These are phyloP conservation scores for Caloboletus inedulis DNA, from an alignment of 1,284 basidiomycete species.

Conservation along the genomic window DNA sequence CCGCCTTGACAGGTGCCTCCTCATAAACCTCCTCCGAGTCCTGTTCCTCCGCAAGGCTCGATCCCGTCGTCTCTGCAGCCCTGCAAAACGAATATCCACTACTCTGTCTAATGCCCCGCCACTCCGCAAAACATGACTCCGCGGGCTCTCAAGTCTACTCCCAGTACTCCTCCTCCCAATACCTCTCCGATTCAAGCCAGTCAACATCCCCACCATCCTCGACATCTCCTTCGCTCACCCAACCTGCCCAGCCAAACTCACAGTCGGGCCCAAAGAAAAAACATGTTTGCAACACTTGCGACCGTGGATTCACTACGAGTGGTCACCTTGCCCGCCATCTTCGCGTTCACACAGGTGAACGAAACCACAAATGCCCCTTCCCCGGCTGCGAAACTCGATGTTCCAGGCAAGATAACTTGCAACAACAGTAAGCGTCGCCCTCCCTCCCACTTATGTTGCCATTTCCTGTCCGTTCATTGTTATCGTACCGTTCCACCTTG, in stretches of 20 bases:
- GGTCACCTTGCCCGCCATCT: slow-evolving; percentile 82
- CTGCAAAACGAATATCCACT: slow-evolving; percentile 18
- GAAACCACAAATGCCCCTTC: slow-evolving; percentile 79
- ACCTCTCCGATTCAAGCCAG: slow-evolving; percentile 28
- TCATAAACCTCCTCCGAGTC: slow-evolving; percentile 32
- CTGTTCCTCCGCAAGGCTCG: slow-evolving; percentile 28
- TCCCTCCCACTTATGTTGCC: neutral
- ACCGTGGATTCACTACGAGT: slow-evolving; percentile 75
- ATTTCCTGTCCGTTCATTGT: slow-evolving; percentile 3
- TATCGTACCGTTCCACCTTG: neutral
- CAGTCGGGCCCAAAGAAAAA: slow-evolving; percentile 46
- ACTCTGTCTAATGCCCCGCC: slow-evolving; percentile 29
- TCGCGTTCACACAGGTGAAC: slow-evolving; percentile 78
- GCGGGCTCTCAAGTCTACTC: slow-evolving; percentile 14
- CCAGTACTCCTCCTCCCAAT: slow-evolving; percentile 22
- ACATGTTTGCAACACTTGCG: slow-evolving; percentile 64
- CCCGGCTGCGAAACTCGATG: slow-evolving; percentile 80
- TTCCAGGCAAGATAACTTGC: slow-evolving; percentile 77
- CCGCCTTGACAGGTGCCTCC: slow-evolving; percentile 34
- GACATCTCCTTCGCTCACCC: slow-evolving; percentile 7
- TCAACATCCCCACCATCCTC: slow-evolving; percentile 25
- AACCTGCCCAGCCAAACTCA: neutral
- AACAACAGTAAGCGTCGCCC: slow-evolving; percentile 65
- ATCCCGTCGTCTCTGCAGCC: slow-evolving; percentile 28
- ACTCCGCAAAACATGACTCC: slow-evolving; percentile 29